Evolutionary conservation across 2,329 filamentous ascomycete genomes (phyloP).

Genomic region (Beauveria sp.): DNA sequence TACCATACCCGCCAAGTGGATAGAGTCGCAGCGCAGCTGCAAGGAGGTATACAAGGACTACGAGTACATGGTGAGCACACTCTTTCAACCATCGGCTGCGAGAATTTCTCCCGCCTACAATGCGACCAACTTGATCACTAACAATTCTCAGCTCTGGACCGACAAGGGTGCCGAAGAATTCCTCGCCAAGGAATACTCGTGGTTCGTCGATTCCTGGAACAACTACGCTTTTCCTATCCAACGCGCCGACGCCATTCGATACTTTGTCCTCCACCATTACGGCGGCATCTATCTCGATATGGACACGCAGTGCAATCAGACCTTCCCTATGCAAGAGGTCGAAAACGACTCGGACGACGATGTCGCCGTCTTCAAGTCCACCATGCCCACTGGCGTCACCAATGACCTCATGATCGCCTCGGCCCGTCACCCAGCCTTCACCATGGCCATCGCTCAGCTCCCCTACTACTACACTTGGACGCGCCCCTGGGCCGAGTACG

Average conservation of each 20-base stretch:
- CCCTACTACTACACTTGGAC: constrained; percentile 48
- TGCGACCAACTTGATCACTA: neutral
- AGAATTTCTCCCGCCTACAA: neutral
- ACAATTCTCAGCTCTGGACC: constrained; percentile 56
- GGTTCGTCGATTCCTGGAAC: constrained; percentile 64
- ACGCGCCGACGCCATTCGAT: constrained; percentile 64
- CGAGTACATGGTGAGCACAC: constrained; percentile 58
- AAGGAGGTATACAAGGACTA: constrained; percentile 61
- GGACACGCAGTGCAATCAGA: constrained; percentile 25
- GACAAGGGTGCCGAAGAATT: constrained; percentile 60
- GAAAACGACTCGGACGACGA: constrained; percentile 17
- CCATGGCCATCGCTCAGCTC: constrained; percentile 60
- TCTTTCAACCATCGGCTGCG: neutral
- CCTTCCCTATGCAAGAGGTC: constrained; percentile 22
- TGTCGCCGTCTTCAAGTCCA: constrained; percentile 33
- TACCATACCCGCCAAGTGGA: constrained; percentile 60
- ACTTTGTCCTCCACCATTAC: constrained; percentile 65
- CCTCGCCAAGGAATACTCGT: constrained; percentile 61
- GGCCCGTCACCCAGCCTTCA: constrained; percentile 67
- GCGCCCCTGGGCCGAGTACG: constrained; percentile 56
- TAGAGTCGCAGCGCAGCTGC: constrained; percentile 57
- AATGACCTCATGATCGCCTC: constrained; percentile 75
- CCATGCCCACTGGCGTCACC: constrained; percentile 68
- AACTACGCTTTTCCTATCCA: constrained; percentile 65
- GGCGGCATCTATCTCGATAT: constrained; percentile 67